A percentile compares a stretch with the other conserved stretches of the same genome.
Evolutionary conservation across 345 rosid species (phyloP).

Genomic region (Lenwebbia sp.): DNA sequence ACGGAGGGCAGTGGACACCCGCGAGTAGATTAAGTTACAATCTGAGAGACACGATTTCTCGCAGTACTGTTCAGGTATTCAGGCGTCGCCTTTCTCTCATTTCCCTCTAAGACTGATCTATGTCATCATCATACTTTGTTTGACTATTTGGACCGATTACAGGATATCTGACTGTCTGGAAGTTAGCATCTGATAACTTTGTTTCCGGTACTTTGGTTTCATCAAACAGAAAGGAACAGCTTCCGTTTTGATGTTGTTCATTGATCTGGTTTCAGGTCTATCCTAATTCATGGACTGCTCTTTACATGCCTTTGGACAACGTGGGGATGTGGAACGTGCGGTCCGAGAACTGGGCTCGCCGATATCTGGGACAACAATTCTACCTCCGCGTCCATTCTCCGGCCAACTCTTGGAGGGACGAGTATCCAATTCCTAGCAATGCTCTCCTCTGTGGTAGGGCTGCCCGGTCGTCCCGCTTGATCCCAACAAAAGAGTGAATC

Average conservation of each 20-base stretch:
- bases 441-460: slow-evolving; percentile 56
- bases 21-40: slow-evolving; percentile 46
- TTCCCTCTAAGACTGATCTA: not conserved
- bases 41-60: slow-evolving; percentile 48
- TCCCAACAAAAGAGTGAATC: not conserved
- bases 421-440: slow-evolving; percentile 52
- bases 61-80: slow-evolving; percentile 59
- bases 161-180: not conserved
- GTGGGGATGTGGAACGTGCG: slow-evolving; percentile 80
- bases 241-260: not conserved
- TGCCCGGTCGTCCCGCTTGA: slow-evolving; percentile 13
- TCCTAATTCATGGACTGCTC: slow-evolving; percentile 65
- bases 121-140: not conserved
- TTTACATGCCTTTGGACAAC: slow-evolving; percentile 59
- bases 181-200: not conserved
- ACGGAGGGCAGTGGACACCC: slow-evolving; percentile 64
- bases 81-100: not conserved
- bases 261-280: slow-evolving; percentile 31
- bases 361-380: slow-evolving; percentile 64
- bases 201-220: not conserved
- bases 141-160: not conserved
- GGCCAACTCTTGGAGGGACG: slow-evolving; percentile 57
- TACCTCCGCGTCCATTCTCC: slow-evolving; percentile 46
- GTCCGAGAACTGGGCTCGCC: slow-evolving; percentile 62
- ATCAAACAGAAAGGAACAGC: not conserved